phyloP scores from a whole-genome alignment of 2,329 filamentous ascomycete species.

The Cladorrhinum sp. region DNA sequence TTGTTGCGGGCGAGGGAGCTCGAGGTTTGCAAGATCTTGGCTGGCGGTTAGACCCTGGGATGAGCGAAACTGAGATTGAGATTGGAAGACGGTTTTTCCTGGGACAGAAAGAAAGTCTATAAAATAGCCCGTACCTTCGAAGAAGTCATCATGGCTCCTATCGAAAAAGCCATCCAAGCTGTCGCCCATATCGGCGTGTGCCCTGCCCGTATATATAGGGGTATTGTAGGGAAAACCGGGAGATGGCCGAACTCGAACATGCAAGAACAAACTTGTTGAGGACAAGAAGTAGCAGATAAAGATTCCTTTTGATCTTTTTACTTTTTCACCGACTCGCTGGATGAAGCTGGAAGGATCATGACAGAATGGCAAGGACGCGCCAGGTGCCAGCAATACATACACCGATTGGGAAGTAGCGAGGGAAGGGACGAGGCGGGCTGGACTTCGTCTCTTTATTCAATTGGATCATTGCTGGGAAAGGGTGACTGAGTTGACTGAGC shows the following conservation, averaged over 20 bases:
- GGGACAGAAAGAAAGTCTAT: constrained; percentile 1
- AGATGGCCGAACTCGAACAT: neutral
- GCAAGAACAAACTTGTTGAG: neutral
- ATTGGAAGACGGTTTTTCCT: neutral
- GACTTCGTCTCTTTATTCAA: neutral
- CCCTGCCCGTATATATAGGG: neutral
- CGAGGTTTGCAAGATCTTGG: constrained; percentile 1
- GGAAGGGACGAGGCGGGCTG: neutral
- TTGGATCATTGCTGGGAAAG: neutral
- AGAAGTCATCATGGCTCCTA: constrained; percentile 16
- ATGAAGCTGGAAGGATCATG: neutral
- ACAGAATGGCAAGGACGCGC: neutral
- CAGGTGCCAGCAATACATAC: neutral
- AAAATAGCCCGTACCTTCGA: constrained; percentile 17
- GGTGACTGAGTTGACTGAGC: neutral
- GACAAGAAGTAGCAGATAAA: neutral
- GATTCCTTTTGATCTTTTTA: too few relatives aligned
- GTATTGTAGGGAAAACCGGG: neutral
- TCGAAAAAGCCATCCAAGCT: constrained; percentile 13
- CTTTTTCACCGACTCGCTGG: neutral
- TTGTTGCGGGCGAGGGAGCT: constrained; percentile 4
- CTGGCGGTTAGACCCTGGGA: neutral
- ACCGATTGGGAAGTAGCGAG: neutral
- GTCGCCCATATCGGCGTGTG: constrained; percentile 18
- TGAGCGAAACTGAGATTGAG: neutral